Percentiles rank a stretch among this genome's conserved stretches.
phyloP scores from a whole-genome alignment of 106 monocot species.

The Dioscorea zingiberensis region DNA sequence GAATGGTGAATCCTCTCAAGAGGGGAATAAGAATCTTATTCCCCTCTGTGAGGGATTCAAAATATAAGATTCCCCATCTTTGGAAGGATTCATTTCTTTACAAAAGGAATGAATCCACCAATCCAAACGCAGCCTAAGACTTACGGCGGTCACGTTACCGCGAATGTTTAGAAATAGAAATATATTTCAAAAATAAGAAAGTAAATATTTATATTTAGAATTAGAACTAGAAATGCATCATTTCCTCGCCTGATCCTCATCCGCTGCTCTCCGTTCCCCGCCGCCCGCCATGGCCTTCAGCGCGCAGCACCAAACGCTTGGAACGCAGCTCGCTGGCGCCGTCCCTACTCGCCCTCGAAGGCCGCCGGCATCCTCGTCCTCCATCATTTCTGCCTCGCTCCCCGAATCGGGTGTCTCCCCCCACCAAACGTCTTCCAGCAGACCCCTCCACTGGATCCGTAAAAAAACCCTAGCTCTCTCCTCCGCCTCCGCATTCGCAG shows the following conservation, averaged over 20 bases:
- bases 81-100: too few relatives aligned
- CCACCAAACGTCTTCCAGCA: neutral
- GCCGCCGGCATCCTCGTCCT: neutral
- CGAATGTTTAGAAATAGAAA: too few relatives aligned
- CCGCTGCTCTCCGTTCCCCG: neutral
- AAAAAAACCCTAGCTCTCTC: constrained; percentile 18
- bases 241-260: neutral
- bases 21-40: too few relatives aligned
- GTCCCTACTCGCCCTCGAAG: neutral
- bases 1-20: too few relatives aligned
- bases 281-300: constrained; percentile 19
- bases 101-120: too few relatives aligned
- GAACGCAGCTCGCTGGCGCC: neutral
- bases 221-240: neutral
- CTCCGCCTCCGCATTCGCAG: constrained; percentile 26
- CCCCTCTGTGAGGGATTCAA: too few relatives aligned
- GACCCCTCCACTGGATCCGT: neutral
- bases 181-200: too few relatives aligned
- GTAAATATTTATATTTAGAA: too few relatives aligned
- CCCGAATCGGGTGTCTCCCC: neutral
- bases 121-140: too few relatives aligned
- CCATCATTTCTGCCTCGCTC: constrained; percentile 1
- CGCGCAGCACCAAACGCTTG: constrained; percentile 2
- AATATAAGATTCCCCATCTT: too few relatives aligned
- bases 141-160: too few relatives aligned